Evolutionary conservation across 257 asterid genomes (phyloP), one percentile per base, ranked within the genome.

Genomic region (Salvia hispanica): DNA sequence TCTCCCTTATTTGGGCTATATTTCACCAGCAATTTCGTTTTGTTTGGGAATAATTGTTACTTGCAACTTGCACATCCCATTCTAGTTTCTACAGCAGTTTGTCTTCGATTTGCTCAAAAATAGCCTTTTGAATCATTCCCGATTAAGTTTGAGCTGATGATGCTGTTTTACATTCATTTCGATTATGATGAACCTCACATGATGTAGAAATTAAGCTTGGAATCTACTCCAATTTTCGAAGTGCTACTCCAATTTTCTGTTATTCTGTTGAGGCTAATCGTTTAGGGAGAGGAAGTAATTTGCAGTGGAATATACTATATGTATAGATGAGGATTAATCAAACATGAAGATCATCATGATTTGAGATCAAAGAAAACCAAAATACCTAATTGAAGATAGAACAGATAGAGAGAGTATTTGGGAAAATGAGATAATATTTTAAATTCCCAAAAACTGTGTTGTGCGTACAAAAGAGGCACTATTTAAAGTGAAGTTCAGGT

Each of bases 1-100:
- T n/a, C n/a, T n/a, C n/a, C n/a, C 40, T 9, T 7, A 39, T 60
- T 16, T 60, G 51, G 40, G 51, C 66, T 44, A 16, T 31, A 46
- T 6, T 67, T 28, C 37, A 28, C 9, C n/a, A 11, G 40, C 10
- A 64, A 47, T 64, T 63, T 64, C 53, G 34, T n/a, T 15, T 47
- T 36, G 16, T 34, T 54, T n/a, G n/a, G n/a, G n/a, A 4, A 58
- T 33, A 31, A 14, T 31, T 2, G 5, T 10, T 50, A 45, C 39
- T 34, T 39, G 58, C 37, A 10, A 10, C 25, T 13, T n/a, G 45
- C 18, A 5, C 3, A 14, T 33, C n/a, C 7, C 14, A 39, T 13
- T 10, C 15, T 15, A 15, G 62, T 9, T 37, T 21, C 45, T 13
- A 16, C 9, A 48, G 25, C 34, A 44, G 43, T 55, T 12, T 2